These are phyloP conservation scores for Saccharomyces jurei DNA, from an alignment of 805 yeast species.

Conservation along the genomic window DNA sequence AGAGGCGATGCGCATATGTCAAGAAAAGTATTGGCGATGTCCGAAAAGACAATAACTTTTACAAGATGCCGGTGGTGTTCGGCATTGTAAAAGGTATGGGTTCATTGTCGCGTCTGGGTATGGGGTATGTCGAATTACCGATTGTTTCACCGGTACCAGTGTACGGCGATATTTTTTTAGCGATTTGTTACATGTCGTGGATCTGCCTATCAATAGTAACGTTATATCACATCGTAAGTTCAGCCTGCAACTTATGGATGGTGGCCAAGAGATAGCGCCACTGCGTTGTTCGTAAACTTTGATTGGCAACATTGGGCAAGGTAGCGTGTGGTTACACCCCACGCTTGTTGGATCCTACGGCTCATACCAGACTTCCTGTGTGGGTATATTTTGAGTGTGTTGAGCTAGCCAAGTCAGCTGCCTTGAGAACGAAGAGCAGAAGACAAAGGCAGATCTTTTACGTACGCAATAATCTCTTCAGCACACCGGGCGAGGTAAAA, in stretches of 20 bases:
- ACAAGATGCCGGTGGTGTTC: background rate
- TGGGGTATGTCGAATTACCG: background rate
- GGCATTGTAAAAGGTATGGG: background rate
- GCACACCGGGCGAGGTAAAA: background rate
- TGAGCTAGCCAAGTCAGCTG: background rate
- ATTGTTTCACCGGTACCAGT: no score
- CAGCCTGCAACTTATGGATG: background rate
- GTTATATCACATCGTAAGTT: background rate
- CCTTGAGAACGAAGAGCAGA: background rate
- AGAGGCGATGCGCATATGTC: background rate
- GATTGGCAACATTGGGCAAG: background rate
- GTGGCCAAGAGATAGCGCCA: background rate
- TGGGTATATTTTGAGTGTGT: background rate
- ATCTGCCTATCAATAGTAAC: no score
- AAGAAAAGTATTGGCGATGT: background rate
- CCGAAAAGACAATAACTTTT: background rate
- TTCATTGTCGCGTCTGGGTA: background rate
- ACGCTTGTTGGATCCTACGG: background rate
- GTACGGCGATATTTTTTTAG: no score
- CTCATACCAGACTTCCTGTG: background rate
- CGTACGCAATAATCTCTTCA: background rate
- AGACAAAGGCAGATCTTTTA: background rate
- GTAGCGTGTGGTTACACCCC: background rate
- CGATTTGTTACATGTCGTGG: no score
- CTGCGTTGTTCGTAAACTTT: background rate